A percentile compares a stretch with the other conserved stretches of the same genome.
Conservation (phyloP, 768 basidiomycete genomes). For the Postia placenta region DNA sequence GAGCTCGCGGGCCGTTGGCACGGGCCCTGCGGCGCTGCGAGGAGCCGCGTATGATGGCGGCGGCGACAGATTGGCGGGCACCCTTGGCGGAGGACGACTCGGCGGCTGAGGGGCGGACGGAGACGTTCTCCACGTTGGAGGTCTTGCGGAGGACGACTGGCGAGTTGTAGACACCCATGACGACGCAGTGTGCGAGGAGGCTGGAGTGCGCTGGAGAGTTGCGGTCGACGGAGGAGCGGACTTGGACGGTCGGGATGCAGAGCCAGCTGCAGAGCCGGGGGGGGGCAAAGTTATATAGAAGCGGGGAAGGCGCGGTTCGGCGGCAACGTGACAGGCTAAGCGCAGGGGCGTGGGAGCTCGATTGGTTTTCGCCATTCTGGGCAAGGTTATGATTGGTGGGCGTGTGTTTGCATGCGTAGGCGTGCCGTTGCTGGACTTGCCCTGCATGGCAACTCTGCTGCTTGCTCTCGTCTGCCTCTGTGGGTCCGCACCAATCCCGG, state of each 20-base stretch:
- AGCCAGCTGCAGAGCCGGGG: not conserved
- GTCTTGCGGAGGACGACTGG: slow-evolving; percentile 16
- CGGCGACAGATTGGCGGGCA: slow-evolving; percentile 1
- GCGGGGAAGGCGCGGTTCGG: not conserved
- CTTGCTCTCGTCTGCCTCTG: not conserved
- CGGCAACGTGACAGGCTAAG: slow-evolving; percentile 11
- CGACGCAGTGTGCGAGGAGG: slow-evolving; percentile 4
- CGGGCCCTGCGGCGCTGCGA: slow-evolving; percentile 4
- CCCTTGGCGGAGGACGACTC: not conserved
- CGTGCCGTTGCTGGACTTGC: not conserved
- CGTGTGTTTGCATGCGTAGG: slow-evolving; percentile 7
- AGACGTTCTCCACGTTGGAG: slow-evolving; percentile 21
- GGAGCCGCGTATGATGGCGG: not conserved
- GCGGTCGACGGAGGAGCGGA: not conserved
- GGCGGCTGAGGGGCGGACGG: slow-evolving; percentile 1
- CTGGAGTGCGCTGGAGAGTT: not conserved
- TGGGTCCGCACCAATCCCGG: not conserved
- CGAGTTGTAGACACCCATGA: slow-evolving; percentile 5
- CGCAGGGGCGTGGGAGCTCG: not conserved
- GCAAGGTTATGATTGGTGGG: slow-evolving; percentile 6
- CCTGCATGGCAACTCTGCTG: not conserved
- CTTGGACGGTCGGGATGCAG: not conserved
- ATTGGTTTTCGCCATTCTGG: slow-evolving; percentile 2
- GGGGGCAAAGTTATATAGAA: slow-evolving; percentile 6
- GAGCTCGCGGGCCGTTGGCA: slow-evolving; percentile 5